Base-by-base conservation (phyloP, 768 basidiomycete genomes). In the Rubroboletus pulcherrimus region DNA sequence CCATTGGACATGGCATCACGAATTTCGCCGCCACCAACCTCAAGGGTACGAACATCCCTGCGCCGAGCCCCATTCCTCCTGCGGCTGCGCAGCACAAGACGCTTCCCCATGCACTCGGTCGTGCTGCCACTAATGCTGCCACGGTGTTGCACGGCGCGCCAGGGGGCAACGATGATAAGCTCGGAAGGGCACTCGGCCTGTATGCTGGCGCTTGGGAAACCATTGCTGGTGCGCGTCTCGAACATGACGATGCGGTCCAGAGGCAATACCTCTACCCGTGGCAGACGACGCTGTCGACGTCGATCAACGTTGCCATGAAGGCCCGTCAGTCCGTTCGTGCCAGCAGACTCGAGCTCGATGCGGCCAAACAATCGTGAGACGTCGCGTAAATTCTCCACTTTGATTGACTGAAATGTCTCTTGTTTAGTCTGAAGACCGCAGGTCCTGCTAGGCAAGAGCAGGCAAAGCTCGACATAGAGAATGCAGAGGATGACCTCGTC, bases 401-500 rank as follows among this genome's bases (percentile, higher is more conserved):
- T n/a, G 15, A n/a, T 24, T 1, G 49, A 31, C 50, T 65, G 43
- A 55, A n/a, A n/a, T 12, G 3, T 10, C 24, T 34, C 21, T 21
- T 14, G 30, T 44, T 39, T 61, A 95, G 93, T 14, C 72, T 97
- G 63, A 97, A 97, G 81, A 84, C 73, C 42, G 86, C 91, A 1
- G 71, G 67, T 57, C 84, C 89, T 0, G 74, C 84, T 17, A 90
- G 78, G 75, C 92, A 95, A 70, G 97, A 98, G 68, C 93, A 97
- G 50, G 91, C 93, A 5, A 78, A 91, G 46, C 84, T 97, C 21
- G 92, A 95, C 62, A 90, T 93, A 10, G 91, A 93, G 81, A 93
- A 93, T 59, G 90, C 91, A 9, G 91, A 93, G 64, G 97, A 99
- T 70, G 93, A 95, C 72, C 83, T 98, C 33, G 97, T 98, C 6